Base-by-base conservation (phyloP, 345 rosid genomes). In the Streptanthus diversifolius region DNA sequence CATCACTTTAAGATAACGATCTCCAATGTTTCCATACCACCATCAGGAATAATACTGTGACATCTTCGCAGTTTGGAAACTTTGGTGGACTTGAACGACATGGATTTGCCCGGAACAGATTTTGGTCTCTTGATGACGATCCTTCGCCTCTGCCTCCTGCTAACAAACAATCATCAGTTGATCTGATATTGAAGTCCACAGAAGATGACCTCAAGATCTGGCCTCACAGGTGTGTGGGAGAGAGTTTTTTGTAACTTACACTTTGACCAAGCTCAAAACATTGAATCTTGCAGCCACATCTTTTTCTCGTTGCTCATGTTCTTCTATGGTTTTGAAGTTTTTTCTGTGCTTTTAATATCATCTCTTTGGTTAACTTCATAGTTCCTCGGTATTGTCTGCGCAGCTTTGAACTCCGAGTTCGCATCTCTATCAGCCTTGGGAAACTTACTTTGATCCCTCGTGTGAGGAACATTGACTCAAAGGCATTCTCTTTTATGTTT, bases 361-460 rank as follows among this genome's bases (percentile, higher is more conserved):
- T 61, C 43, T 18, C 39, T 15, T 64, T 15, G 63, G 24, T 49
- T 57, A 44, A 73, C 45, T 58, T 65, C 37, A 40, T 19, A 37
- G n/a, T 76, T 54, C 49, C 41, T 65, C 10, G 7, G 55, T 45
- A 15, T 25, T 56, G 5, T 54, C 57, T 68, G 48, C 36, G 79
- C 92, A 93, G 98, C 83, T 93, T 90, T 57, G 97, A 93, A 82
- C 80, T 93, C 79, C 91, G 95, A 55, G 86, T 93, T 72, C 96
- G 96, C 65, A 48, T 90, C 73, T 66, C 95, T 71, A 80, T 93
- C 40, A 74, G 87, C 75, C 80, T 86, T 65, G 92, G 95, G 74
- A 91, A 89, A 83, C 88, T 93, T 74, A 87, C 87, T 70, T 41
- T 93, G 85, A 89, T 87, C 76, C 92, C 98, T 47, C 97, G 97